Evolutionary conservation across 2,329 filamentous ascomycete species (phyloP), one percentile per base, ranked within the genome.

Genomic region (Clonostachys rosea): DNA sequence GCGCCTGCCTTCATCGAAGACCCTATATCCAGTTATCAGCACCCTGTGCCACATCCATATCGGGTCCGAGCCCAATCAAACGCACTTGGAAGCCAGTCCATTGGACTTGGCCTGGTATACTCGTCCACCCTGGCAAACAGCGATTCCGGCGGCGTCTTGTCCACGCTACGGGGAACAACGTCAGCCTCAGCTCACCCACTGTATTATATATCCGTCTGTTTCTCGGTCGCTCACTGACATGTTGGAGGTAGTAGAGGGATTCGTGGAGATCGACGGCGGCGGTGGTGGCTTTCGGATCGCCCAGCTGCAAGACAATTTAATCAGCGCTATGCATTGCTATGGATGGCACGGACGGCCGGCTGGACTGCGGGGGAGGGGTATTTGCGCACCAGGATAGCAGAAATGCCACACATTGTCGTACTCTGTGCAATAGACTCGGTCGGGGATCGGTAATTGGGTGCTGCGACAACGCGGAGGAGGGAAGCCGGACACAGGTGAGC

Each of bases 101-200:
- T 91, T 90, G 54, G 90, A 90, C 71, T 96, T 96, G 74, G 87
- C 87, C 63, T 95, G 89, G 64, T 86, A 92, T 55, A 96, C 86
- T 40, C 89, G 79, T 51, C 91, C 91, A 35, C 88, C 88, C 73
- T 78, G 56, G 78, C 85, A 75, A 76, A 90, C 57, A 74, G 90
- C 83, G 56, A 96, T 92, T 53, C 91, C 91, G 47, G 84, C 88
- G 44, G 91, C 91, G 84, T 96, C 91, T 66, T 95, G 90, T 46
- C 89, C 89, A 59, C 88, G 80, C 63, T 91, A 67, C 5, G 24
- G 34, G 34, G 10, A 16, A 13, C 13, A 6, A n/a, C 39, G 14
- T 24, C 14, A 30, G 24, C 24, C 24, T 30, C 24, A 30, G 24
- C 24, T 10, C 24, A 30, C 8, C 5, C 24, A 30, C 24, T 30